A percentile compares a stretch with the other conserved stretches of the same genome.
These are phyloP conservation scores for Russula earlei DNA, from an alignment of 768 basidiomycete species.

Conservation along the genomic window DNA sequence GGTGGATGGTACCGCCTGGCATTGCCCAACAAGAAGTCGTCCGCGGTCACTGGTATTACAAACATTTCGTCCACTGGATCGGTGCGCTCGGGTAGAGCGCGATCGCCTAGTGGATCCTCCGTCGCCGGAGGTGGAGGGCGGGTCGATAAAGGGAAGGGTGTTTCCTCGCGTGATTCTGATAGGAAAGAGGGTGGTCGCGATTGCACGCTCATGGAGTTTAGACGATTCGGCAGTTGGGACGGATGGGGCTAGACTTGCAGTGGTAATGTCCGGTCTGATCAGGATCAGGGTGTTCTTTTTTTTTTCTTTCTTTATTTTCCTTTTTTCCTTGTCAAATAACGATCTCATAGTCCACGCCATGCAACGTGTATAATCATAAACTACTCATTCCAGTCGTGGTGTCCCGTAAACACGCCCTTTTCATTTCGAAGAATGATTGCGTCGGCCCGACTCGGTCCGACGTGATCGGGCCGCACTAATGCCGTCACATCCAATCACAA, in stretches of 20 bases:
- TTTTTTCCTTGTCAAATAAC: neutral
- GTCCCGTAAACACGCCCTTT: conserved; percentile 4
- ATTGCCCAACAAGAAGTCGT: conserved; percentile 36
- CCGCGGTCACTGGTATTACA: conserved; percentile 17
- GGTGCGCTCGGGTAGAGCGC: conserved; percentile 38
- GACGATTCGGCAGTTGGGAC: conserved; percentile 83
- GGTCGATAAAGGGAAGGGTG: conserved; percentile 54
- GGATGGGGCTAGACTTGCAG: conserved; percentile 49
- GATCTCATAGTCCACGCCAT: neutral
- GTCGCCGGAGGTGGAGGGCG: conserved; percentile 33
- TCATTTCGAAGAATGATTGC: no score
- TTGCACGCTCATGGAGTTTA: conserved; percentile 65
- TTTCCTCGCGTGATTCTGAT: conserved; percentile 43
- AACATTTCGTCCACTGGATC: conserved; percentile 27
- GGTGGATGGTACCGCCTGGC: conserved; percentile 90
- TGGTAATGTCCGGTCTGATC: neutral
- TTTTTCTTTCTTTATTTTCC: no score
- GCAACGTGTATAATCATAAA: conserved; percentile 12
- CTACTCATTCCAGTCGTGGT: neutral
- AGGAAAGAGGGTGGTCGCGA: conserved; percentile 52
- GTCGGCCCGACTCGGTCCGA: neutral
- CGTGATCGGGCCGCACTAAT: neutral
- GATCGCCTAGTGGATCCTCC: conserved; percentile 50
- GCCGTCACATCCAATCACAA: neutral
- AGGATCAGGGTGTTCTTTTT: neutral